Percentiles rank a stretch among this genome's conserved stretches.
Conservation (phyloP, 1,284 basidiomycete species). For the Inonotus hispidus region DNA sequence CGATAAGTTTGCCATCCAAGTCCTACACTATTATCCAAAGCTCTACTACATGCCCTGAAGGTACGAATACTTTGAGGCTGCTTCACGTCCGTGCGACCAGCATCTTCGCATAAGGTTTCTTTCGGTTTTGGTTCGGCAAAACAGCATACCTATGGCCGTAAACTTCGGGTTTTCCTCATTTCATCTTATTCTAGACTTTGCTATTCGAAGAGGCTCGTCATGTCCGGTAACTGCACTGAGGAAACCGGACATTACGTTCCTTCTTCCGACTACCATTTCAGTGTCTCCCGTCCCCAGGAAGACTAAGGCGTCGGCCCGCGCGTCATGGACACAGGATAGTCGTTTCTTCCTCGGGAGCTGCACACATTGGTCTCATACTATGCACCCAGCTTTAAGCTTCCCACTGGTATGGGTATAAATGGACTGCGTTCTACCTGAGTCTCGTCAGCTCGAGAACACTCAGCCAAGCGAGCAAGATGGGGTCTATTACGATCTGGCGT, state of each 20-base stretch:
- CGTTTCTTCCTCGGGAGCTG: not conserved
- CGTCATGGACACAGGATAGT: not conserved
- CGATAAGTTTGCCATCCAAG: too few species aligned
- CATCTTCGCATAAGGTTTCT: not conserved
- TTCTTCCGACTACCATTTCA: not conserved
- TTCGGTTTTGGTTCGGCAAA: not conserved
- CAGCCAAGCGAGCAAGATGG: not conserved
- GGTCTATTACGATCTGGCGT: not conserved
- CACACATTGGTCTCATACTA: not conserved
- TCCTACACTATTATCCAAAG: too few species aligned
- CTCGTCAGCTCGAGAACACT: not conserved
- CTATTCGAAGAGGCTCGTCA: not conserved
- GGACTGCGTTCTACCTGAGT: not conserved
- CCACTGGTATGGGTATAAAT: not conserved
- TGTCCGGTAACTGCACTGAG: not conserved
- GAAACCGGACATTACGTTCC: not conserved
- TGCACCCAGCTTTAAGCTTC: not conserved
- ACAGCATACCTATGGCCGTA: not conserved
- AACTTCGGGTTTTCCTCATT: constrained; percentile 1
- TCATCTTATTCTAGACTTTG: not conserved
- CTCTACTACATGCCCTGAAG: too few species aligned
- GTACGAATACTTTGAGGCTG: too few species aligned
- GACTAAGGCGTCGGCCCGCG: not conserved
- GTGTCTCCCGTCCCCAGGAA: not conserved
- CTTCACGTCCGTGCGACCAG: not conserved